A percentile compares a stretch with the other conserved stretches of the same genome.
Conservation (phyloP, 2,329 filamentous ascomycete species). For the Alternaria consortialis region DNA sequence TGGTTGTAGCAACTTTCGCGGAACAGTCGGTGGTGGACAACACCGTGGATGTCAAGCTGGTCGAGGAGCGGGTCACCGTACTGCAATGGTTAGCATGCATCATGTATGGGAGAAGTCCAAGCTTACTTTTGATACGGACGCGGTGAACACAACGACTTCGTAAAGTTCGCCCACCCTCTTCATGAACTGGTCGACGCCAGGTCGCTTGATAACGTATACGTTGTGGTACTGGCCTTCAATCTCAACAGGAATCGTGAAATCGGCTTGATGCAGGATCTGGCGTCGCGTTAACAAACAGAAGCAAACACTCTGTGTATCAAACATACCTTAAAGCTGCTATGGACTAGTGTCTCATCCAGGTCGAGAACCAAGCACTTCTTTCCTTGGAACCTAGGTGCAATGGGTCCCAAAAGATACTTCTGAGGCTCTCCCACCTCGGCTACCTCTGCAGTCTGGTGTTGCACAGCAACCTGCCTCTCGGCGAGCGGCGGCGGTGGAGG, state of each 20-base stretch:
- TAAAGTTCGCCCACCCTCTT: slow-evolving; percentile 97
- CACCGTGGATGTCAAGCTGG: slow-evolving; percentile 95
- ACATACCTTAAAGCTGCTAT: slow-evolving; percentile 96
- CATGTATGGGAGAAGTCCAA: not conserved
- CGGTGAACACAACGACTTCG: slow-evolving; percentile 98
- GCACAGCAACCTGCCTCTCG: slow-evolving; percentile 53
- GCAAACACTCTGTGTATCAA: not conserved
- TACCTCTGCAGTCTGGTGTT: slow-evolving; percentile 53
- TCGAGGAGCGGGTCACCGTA: slow-evolving; percentile 97
- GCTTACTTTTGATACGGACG: slow-evolving; percentile 92
- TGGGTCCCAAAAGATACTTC: slow-evolving; percentile 81
- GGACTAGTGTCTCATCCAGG: slow-evolving; percentile 94
- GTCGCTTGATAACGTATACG: slow-evolving; percentile 98
- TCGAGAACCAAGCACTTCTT: slow-evolving; percentile 96
- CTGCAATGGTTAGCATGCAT: slow-evolving; percentile 56
- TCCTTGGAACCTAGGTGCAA: slow-evolving; percentile 80
- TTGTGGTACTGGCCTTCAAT: slow-evolving; percentile 99
- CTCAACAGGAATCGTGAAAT: slow-evolving; percentile 98
- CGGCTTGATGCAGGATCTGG: slow-evolving; percentile 94
- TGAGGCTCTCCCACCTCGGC: slow-evolving; percentile 59
- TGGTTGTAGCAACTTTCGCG: slow-evolving; percentile 99
- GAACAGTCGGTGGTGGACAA: slow-evolving; percentile 95
- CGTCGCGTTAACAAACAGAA: slow-evolving; percentile 21
- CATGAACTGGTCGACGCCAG: slow-evolving; percentile 99
- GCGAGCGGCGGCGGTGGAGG: slow-evolving; percentile 66